A percentile compares a stretch with the other conserved stretches of the same genome.
These are phyloP conservation scores for Saposhnikovia divaricata DNA, from an alignment of 129 eudicot genomes.

Conservation along the genomic window DNA sequence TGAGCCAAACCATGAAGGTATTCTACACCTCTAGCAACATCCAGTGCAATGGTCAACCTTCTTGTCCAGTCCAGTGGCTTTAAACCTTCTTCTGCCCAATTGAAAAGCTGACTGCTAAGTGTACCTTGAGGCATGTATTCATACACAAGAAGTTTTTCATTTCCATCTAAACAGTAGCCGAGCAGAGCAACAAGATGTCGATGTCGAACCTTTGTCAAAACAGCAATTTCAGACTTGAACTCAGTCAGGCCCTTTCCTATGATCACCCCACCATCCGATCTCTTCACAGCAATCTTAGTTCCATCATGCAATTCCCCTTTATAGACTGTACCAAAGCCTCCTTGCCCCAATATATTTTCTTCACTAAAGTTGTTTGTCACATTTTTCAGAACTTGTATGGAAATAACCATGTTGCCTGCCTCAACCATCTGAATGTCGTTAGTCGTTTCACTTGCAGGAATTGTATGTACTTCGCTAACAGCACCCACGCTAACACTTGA, in stretches of 20 bases:
- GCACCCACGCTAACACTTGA: conserved; percentile 84
- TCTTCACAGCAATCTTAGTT: conserved; percentile 87
- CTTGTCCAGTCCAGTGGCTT: conserved; percentile 86
- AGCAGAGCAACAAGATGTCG: conserved; percentile 91
- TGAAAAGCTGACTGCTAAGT: conserved; percentile 65
- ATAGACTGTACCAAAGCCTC: conserved; percentile 96
- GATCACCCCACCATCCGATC: conserved; percentile 84
- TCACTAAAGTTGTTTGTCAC: conserved; percentile 80
- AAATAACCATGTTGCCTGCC: conserved; percentile 91
- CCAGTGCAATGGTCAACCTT: conserved; percentile 75
- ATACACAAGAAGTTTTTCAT: conserved; percentile 86
- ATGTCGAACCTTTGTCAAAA: conserved; percentile 87
- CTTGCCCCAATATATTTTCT: conserved; percentile 76
- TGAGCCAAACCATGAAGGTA: conserved; percentile 91
- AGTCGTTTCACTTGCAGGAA: conserved; percentile 37
- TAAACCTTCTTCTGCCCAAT: conserved; percentile 83
- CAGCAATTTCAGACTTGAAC: conserved; percentile 90
- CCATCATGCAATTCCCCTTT: conserved; percentile 96
- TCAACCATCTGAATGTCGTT: conserved; percentile 88
- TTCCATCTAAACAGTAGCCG: conserved; percentile 92
- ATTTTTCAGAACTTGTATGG: conserved; percentile 79
- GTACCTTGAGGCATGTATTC: conserved; percentile 99
- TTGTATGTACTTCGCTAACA: conserved; percentile 59
- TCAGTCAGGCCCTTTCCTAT: conserved; percentile 74
- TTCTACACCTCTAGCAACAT: conserved; percentile 96